Percentiles rank a stretch among this genome's conserved stretches.
phyloP scores from a whole-genome alignment of 352 stramenopile species.

The Pythium pyrilobum region DNA sequence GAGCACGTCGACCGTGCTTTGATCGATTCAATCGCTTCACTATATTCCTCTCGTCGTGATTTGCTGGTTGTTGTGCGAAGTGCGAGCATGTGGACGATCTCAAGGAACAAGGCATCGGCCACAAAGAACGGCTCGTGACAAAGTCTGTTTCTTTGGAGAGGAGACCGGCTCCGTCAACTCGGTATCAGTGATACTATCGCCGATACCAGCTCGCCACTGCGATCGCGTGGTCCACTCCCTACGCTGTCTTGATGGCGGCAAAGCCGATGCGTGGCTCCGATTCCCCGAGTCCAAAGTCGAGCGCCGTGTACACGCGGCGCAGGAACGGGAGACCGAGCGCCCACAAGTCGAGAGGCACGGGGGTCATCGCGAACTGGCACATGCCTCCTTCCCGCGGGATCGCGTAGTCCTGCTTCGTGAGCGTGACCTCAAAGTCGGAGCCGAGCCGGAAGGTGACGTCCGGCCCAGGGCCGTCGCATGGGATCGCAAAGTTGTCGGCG shows the following conservation, averaged over 20 bases:
- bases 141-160: too few relatives aligned
- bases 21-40: too few relatives aligned
- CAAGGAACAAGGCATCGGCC: too few relatives aligned
- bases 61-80: too few relatives aligned
- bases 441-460: slow-evolving; percentile 10
- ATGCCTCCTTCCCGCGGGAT: slow-evolving; percentile 1
- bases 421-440: slow-evolving; percentile 1
- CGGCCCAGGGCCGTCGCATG: slow-evolving; percentile 5
- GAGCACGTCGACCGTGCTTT: too few relatives aligned
- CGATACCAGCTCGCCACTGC: too few relatives aligned
- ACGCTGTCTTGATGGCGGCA: background rate
- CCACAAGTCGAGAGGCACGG: background rate
- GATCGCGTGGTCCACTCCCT: background rate
- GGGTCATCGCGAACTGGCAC: slow-evolving; percentile 1
- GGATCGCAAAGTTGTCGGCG: slow-evolving; percentile 5
- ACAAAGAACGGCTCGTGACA: too few relatives aligned
- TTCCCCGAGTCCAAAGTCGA: slow-evolving; percentile 12
- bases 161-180: too few relatives aligned
- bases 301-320: slow-evolving; percentile 7
- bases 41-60: too few relatives aligned
- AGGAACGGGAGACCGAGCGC: slow-evolving; percentile 1
- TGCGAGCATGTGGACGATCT: too few relatives aligned
- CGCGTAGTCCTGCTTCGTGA: slow-evolving; percentile 15
- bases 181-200: too few relatives aligned
- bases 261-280: slow-evolving; percentile 8